These are phyloP conservation scores for Glycine latifolia DNA, from an alignment of 306 rosid genomes.

Conservation along the genomic window DNA sequence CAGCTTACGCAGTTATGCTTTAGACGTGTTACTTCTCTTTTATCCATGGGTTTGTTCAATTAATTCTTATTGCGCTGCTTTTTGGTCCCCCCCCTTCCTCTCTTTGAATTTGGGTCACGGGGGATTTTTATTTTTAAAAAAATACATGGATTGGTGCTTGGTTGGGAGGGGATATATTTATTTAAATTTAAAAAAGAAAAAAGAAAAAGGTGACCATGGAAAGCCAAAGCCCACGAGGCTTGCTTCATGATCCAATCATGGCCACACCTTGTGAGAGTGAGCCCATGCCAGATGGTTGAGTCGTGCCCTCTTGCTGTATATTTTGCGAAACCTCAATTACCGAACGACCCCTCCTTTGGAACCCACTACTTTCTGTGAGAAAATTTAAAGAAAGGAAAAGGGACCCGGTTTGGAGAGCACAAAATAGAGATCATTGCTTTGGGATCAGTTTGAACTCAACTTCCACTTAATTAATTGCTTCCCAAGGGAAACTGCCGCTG, in stretches of 20 bases:
- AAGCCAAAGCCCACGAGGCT: constrained; percentile 67
- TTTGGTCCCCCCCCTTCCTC: background rate
- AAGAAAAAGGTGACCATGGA: constrained; percentile 39
- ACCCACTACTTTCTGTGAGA: constrained; percentile 48
- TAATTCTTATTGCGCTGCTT: constrained; percentile 38
- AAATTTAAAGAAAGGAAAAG: constrained; percentile 25
- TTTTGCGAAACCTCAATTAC: too few relatives aligned
- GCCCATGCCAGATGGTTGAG: too few relatives aligned
- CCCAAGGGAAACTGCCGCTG: constrained; percentile 22
- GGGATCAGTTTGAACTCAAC: constrained; percentile 37
- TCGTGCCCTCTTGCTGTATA: constrained; percentile 49
- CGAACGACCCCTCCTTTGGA: too few relatives aligned
- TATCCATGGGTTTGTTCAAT: constrained; percentile 44
- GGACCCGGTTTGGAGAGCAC: background rate
- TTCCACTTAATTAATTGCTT: constrained; percentile 39
- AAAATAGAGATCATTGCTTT: constrained; percentile 26
- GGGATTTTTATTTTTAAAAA: background rate
- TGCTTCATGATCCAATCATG: constrained; percentile 80
- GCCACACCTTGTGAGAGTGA: constrained; percentile 59
- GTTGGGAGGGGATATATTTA: constrained; percentile 22
- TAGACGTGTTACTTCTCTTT: constrained; percentile 49
- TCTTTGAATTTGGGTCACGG: constrained; percentile 56
- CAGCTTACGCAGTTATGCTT: constrained; percentile 68
- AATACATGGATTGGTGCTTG: background rate
- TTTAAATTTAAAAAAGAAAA: constrained; percentile 5